phyloP scores from a whole-genome alignment of 2,329 filamentous ascomycete genomes.

The Microcyclospora pomicola region DNA sequence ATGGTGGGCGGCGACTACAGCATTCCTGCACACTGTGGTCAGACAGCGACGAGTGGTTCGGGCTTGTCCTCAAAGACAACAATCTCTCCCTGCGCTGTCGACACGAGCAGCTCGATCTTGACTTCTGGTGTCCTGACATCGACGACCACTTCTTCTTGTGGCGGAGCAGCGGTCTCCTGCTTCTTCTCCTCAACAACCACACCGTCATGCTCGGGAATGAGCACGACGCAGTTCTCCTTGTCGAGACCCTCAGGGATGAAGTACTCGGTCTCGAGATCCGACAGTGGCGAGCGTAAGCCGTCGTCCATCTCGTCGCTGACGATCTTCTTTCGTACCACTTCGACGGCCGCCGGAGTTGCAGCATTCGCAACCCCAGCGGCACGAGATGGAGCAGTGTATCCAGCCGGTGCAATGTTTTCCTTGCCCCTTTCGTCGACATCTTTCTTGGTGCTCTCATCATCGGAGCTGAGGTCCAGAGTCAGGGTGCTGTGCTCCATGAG shows the following conservation, averaged over 20 bases:
- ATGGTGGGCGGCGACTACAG: too few relatives aligned
- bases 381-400: conserved; percentile 22
- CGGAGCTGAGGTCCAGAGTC: conserved; percentile 75
- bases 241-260: conserved; percentile 23
- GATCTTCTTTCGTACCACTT: conserved; percentile 19
- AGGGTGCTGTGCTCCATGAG: conserved; percentile 83
- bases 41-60: too few relatives aligned
- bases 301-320: conserved; percentile 22
- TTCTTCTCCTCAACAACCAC: conserved; percentile 1
- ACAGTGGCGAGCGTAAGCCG: conserved; percentile 20
- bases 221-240: conserved; percentile 19
- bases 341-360: conserved; percentile 3
- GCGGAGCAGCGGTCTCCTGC: background rate
- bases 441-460: conserved; percentile 55
- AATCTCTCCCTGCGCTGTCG: too few relatives aligned
- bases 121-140: too few relatives aligned
- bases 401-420: conserved; percentile 74
- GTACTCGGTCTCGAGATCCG: conserved; percentile 21
- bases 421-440: conserved; percentile 56
- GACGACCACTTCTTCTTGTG: background rate
- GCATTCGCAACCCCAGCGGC: conserved; percentile 3
- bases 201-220: conserved; percentile 8
- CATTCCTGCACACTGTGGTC: too few relatives aligned
- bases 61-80: too few relatives aligned
- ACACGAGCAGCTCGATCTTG: too few relatives aligned